These are phyloP conservation scores for Paxillus ammoniavirescens DNA, from an alignment of 768 basidiomycete species.

Conservation along the genomic window DNA sequence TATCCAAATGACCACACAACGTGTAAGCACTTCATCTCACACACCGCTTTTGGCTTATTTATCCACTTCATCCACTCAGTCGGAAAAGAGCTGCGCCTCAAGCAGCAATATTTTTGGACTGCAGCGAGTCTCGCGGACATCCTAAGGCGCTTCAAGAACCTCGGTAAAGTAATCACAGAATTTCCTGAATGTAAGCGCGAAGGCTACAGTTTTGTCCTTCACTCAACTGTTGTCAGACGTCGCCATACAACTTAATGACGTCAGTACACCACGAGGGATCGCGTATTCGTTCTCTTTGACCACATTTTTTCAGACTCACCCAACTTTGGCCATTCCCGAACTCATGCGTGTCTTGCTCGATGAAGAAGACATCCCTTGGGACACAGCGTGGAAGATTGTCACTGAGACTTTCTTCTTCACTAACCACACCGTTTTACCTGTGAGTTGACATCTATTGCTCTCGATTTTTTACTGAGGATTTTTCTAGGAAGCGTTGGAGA, in stretches of 20 bases:
- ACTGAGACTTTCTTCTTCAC: constrained; percentile 94
- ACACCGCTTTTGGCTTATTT: not conserved
- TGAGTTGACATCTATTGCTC: constrained; percentile 34
- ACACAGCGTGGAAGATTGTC: constrained; percentile 83
- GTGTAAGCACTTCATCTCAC: constrained; percentile 35
- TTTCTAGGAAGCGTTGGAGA: constrained; percentile 75
- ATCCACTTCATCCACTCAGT: constrained; percentile 40
- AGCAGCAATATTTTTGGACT: constrained; percentile 98
- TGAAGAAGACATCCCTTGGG: constrained; percentile 87
- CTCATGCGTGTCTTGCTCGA: constrained; percentile 90
- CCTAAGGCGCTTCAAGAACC: constrained; percentile 88
- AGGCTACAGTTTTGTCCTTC: not conserved
- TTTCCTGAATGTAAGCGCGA: constrained; percentile 74
- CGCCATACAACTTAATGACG: constrained; percentile 95
- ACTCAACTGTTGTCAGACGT: constrained; percentile 48
- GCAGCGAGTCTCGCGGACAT: constrained; percentile 88
- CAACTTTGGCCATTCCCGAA: constrained; percentile 92
- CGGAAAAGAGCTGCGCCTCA: constrained; percentile 85
- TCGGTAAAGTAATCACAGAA: constrained; percentile 73
- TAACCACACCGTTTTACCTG: constrained; percentile 91
- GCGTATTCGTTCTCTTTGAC: constrained; percentile 1
- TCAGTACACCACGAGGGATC: constrained; percentile 31
- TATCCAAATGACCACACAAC: constrained; percentile 94
- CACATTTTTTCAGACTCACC: constrained; percentile 69
- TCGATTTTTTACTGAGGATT: not conserved